Percentiles rank a stretch among this genome's conserved stretches.
These are phyloP conservation scores for Aspergillus coremiiformis DNA, from an alignment of 495 filamentous ascomycete genomes.

Conservation along the genomic window DNA sequence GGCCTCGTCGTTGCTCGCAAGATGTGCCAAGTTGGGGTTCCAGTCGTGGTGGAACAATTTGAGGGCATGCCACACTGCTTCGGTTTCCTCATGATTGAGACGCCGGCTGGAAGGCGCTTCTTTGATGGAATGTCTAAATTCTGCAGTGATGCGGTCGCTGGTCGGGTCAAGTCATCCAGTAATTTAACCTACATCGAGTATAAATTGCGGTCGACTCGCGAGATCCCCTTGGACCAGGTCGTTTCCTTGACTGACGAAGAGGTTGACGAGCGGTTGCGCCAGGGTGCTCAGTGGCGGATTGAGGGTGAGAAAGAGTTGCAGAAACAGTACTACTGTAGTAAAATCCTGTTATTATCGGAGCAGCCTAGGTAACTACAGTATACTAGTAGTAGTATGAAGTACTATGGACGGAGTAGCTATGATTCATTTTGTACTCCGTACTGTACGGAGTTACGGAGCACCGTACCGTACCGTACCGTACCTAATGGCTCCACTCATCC, in stretches of 20 bases:
- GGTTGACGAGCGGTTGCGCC: slow-evolving; percentile 41
- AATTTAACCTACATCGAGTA: slow-evolving; percentile 42
- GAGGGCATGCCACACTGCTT: slow-evolving; percentile 92
- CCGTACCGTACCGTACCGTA: too few relatives aligned
- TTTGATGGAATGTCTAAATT: slow-evolving; percentile 54
- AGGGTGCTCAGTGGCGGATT: slow-evolving; percentile 38
- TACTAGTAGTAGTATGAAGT: too few relatives aligned
- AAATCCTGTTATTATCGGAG: too few relatives aligned
- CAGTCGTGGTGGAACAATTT: slow-evolving; percentile 64
- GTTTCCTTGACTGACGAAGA: slow-evolving; percentile 46
- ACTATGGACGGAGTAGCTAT: too few relatives aligned
- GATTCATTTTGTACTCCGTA: too few relatives aligned
- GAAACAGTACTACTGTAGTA: slow-evolving; percentile 37
- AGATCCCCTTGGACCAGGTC: slow-evolving; percentile 45
- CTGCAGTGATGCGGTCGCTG: slow-evolving; percentile 33
- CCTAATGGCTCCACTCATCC: too few relatives aligned
- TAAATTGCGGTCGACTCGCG: slow-evolving; percentile 45
- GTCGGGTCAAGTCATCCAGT: slow-evolving; percentile 16
- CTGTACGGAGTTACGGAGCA: too few relatives aligned
- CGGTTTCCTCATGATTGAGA: slow-evolving; percentile 51
- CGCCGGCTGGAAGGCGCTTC: slow-evolving; percentile 42
- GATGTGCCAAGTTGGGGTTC: slow-evolving; percentile 53
- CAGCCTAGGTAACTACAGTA: too few relatives aligned
- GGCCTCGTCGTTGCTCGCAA: slow-evolving; percentile 52
- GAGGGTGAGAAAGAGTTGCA: slow-evolving; percentile 37